These are phyloP conservation scores for Abortiporus biennis DNA, from an alignment of 1,284 basidiomycete species.

Conservation along the genomic window DNA sequence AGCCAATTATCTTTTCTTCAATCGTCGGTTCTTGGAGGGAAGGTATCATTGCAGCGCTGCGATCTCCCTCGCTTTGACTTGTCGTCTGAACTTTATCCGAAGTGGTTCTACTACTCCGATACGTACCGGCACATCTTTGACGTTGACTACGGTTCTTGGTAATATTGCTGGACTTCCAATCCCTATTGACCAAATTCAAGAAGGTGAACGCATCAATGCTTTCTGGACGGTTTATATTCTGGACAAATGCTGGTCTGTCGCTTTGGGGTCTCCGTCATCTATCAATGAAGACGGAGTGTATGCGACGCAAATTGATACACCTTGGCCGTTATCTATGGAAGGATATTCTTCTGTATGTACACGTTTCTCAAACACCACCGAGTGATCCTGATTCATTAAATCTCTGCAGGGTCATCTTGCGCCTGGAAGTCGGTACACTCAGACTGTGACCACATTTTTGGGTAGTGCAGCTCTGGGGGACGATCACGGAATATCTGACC, in stretches of 20 bases:
- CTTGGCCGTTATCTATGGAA: slow-evolving; percentile 57
- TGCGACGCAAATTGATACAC: slow-evolving; percentile 45
- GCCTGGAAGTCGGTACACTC: too few species aligned
- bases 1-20: slow-evolving; percentile 44
- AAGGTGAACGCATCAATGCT: slow-evolving; percentile 56
- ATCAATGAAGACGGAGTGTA: slow-evolving; percentile 29
- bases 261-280: slow-evolving; percentile 44
- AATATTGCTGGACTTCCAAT: not conserved
- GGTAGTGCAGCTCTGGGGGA: not conserved
- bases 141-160: not conserved
- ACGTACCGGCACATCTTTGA: not conserved
- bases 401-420: not conserved
- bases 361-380: not conserved
- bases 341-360: slow-evolving; percentile 47
- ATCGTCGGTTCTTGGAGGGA: slow-evolving; percentile 36
- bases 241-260: slow-evolving; percentile 58
- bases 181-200: slow-evolving; percentile 32
- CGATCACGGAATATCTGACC: not conserved
- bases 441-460: too few species aligned
- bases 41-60: slow-evolving; percentile 37
- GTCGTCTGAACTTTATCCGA: slow-evolving; percentile 27
- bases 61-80: slow-evolving; percentile 28
- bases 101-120: not conserved
- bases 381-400: not conserved
- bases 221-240: slow-evolving; percentile 70